Evolutionary conservation across 1,139 yeast genomes (phyloP).

Genomic region (Saccharomyces hybrid): DNA sequence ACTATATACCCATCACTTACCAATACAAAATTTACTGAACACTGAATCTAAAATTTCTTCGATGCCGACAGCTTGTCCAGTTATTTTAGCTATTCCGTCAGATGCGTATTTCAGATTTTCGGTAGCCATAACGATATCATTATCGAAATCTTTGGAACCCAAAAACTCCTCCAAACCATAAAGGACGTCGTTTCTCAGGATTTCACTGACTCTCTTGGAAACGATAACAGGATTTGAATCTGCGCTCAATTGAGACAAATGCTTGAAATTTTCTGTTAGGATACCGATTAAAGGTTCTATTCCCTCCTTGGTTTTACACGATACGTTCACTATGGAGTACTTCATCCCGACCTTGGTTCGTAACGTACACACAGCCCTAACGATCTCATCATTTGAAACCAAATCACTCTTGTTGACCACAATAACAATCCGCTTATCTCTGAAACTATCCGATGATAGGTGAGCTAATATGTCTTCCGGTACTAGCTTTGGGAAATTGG

Average conservation of each 20-base stretch:
- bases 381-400: slow-evolving; percentile 23
- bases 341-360: slow-evolving; percentile 11
- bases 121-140: slow-evolving; percentile 72
- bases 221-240: slow-evolving; percentile 58
- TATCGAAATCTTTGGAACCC: slow-evolving; percentile 41
- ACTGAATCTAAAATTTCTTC: slow-evolving; percentile 90
- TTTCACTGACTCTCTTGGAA: slow-evolving; percentile 69
- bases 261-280: slow-evolving; percentile 41
- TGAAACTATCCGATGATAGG: slow-evolving; percentile 28
- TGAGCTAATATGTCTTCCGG: slow-evolving; percentile 17
- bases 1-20: slow-evolving; percentile 48
- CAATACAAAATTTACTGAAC: slow-evolving; percentile 87
- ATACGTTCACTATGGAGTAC: slow-evolving; percentile 38
- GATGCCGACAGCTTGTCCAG: slow-evolving; percentile 82
- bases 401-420: slow-evolving; percentile 61
- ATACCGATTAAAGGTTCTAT: slow-evolving; percentile 38
- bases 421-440: slow-evolving; percentile 34
- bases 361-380: not conserved
- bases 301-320: slow-evolving; percentile 58
- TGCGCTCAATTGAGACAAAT: slow-evolving; percentile 38
- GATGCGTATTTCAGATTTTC: slow-evolving; percentile 70
- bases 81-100: slow-evolving; percentile 85
- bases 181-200: slow-evolving; percentile 66
- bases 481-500: slow-evolving; percentile 9
- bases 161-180: slow-evolving; percentile 61